phyloP scores from a whole-genome alignment of 2,329 filamentous ascomycete genomes.

The Fusarium mexicanum region DNA sequence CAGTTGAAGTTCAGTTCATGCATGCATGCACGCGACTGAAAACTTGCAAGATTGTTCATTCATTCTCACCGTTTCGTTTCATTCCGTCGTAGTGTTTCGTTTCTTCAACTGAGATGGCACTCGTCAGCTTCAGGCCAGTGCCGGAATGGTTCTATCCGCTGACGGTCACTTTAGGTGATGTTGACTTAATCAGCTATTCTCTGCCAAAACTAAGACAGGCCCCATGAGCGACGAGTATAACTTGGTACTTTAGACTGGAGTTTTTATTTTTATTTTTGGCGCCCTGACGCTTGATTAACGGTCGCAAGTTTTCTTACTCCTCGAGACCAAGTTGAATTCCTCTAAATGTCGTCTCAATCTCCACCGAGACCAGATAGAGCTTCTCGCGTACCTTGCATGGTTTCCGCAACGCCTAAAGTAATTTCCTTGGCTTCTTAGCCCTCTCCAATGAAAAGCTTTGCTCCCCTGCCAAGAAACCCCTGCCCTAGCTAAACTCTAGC shows the following conservation, averaged over 20 bases:
- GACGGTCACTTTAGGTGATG: slow-evolving; percentile 22
- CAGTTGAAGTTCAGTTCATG: slow-evolving; percentile 15
- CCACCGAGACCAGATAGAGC: slow-evolving; percentile 6
- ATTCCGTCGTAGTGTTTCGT: slow-evolving; percentile 22
- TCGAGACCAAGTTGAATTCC: neutral
- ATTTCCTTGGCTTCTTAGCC: slow-evolving; percentile 8
- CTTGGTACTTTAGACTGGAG: neutral
- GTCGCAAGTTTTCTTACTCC: neutral
- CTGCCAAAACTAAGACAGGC: neutral
- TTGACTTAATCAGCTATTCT: neutral
- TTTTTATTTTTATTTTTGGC: neutral
- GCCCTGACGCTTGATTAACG: neutral
- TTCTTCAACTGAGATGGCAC: slow-evolving; percentile 9
- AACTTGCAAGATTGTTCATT: neutral
- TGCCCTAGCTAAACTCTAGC: neutral
- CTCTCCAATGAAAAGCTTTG: slow-evolving; percentile 14
- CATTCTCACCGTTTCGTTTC: slow-evolving; percentile 33
- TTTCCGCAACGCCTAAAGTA: neutral
- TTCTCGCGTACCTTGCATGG: slow-evolving; percentile 26
- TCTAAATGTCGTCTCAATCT: neutral
- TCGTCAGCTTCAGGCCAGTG: slow-evolving; percentile 33
- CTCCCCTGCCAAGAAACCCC: slow-evolving; percentile 38
- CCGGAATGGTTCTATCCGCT: neutral
- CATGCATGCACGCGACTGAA: neutral
- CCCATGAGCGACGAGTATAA: neutral